Evolutionary conservation across 2,329 filamentous ascomycete species (phyloP).

Genomic region (Aspergillus sp.): DNA sequence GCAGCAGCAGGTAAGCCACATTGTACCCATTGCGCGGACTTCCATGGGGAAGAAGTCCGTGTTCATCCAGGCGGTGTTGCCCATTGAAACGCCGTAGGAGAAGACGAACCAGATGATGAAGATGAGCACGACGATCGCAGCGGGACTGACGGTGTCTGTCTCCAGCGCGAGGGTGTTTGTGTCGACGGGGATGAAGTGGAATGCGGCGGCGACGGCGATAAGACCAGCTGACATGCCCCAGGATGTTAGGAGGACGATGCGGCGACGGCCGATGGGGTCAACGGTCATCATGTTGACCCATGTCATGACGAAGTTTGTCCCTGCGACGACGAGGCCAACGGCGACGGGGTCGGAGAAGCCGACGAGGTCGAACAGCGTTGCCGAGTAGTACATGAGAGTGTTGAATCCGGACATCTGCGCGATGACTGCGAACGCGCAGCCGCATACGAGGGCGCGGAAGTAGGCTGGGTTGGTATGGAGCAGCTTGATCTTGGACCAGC

Average conservation of each 20-base stretch:
- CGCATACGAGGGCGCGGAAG: slow-evolving; percentile 44
- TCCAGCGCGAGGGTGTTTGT: slow-evolving; percentile 26
- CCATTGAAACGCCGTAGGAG: slow-evolving; percentile 50
- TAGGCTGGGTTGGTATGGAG: slow-evolving; percentile 42
- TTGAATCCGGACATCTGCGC: slow-evolving; percentile 51
- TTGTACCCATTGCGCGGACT: slow-evolving; percentile 52
- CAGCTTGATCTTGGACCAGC: slow-evolving; percentile 47
- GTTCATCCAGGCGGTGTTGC: slow-evolving; percentile 52
- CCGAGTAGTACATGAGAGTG: slow-evolving; percentile 48
- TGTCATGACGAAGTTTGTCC: slow-evolving; percentile 49
- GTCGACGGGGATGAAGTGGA: slow-evolving; percentile 51
- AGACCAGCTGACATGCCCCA: slow-evolving; percentile 48
- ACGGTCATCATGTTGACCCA: slow-evolving; percentile 50
- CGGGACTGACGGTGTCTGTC: slow-evolving; percentile 28
- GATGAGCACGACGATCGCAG: slow-evolving; percentile 42
- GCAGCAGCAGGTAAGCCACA: slow-evolving; percentile 50
- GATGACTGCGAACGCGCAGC: slow-evolving; percentile 53
- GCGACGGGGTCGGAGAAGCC: slow-evolving; percentile 53
- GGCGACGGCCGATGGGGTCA: slow-evolving; percentile 48
- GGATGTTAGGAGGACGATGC: slow-evolving; percentile 46
- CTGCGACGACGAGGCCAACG: slow-evolving; percentile 40
- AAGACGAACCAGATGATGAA: slow-evolving; percentile 48
- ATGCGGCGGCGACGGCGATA: slow-evolving; percentile 46
- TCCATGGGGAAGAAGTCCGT: slow-evolving; percentile 52
- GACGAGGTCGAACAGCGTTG: slow-evolving; percentile 47